Conservation (phyloP, 495 filamentous ascomycete species). For the Hypoxylon rickii region DNA sequence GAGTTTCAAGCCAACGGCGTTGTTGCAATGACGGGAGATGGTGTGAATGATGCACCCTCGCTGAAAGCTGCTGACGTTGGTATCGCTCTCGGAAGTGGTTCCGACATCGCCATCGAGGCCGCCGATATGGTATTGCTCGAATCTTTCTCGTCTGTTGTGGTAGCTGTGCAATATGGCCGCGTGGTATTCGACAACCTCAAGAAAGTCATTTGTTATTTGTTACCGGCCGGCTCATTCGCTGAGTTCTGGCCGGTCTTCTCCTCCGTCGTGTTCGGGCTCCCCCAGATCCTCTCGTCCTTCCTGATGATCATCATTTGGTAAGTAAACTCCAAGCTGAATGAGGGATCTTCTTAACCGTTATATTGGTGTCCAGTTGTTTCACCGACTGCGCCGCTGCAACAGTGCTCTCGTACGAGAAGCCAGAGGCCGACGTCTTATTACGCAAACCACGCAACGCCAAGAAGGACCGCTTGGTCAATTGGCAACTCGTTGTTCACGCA, state of each 20-base stretch:
- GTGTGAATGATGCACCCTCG: slow-evolving; percentile 83
- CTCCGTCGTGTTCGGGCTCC: slow-evolving; percentile 69
- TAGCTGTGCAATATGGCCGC: slow-evolving; percentile 68
- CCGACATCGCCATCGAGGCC: slow-evolving; percentile 75
- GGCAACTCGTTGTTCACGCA: slow-evolving; percentile 64
- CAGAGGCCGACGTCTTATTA: slow-evolving; percentile 69
- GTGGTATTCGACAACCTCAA: slow-evolving; percentile 75
- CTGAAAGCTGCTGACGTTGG: slow-evolving; percentile 77
- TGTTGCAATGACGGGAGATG: slow-evolving; percentile 69
- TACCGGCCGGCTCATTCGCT: slow-evolving; percentile 68
- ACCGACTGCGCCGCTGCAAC: slow-evolving; percentile 69
- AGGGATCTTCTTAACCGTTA: too few relatives aligned
- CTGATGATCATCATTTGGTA: slow-evolving; percentile 69
- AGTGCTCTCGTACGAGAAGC: slow-evolving; percentile 69
- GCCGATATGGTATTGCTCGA: slow-evolving; percentile 74
- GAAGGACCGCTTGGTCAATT: slow-evolving; percentile 67
- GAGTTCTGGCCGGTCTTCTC: slow-evolving; percentile 75
- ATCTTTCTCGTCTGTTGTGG: slow-evolving; percentile 67
- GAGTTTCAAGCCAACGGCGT: slow-evolving; percentile 62
- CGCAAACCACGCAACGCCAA: slow-evolving; percentile 63
- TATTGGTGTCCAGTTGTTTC: slow-evolving; percentile 68
- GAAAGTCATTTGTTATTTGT: slow-evolving; percentile 72
- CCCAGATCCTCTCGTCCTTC: slow-evolving; percentile 68
- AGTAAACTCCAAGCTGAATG: neutral
- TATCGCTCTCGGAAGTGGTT: slow-evolving; percentile 78